These are phyloP conservation scores for Vitis hybrid DNA, from an alignment of 177 flowering plant species.

Conservation along the genomic window DNA sequence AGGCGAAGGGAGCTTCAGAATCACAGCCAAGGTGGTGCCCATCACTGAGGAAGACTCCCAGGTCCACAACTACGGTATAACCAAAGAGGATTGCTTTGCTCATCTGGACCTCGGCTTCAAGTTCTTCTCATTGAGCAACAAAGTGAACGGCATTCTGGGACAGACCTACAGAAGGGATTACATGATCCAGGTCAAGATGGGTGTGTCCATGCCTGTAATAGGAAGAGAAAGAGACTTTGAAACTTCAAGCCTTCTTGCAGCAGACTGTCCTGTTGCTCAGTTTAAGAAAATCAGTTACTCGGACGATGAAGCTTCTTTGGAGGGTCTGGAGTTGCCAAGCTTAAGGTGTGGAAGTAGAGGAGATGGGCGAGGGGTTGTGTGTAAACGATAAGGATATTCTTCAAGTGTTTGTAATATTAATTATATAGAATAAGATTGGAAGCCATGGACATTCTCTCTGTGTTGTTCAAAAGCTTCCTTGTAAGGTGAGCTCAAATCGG, in stretches of 20 bases:
- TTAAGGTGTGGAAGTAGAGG: conserved; percentile 23
- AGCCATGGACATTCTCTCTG: no score
- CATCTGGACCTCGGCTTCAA: conserved; percentile 47
- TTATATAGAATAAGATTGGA: no score
- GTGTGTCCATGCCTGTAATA: conserved; percentile 41
- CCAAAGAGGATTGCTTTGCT: conserved; percentile 42
- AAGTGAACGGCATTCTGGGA: conserved; percentile 44
- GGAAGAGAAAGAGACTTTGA: conserved; percentile 39
- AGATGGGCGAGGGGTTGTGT: conserved; percentile 27
- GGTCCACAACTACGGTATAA: conserved; percentile 38
- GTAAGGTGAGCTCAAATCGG: no score
- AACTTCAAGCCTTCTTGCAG: conserved; percentile 32
- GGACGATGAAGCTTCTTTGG: background rate
- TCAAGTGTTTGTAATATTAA: background rate
- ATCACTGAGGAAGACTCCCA: conserved; percentile 35
- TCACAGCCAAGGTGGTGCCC: conserved; percentile 45
- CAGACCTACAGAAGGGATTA: conserved; percentile 39
- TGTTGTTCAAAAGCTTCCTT: no score
- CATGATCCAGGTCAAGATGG: conserved; percentile 39
- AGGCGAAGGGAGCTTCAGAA: conserved; percentile 36
- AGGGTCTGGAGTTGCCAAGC: conserved; percentile 15
- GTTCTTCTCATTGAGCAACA: conserved; percentile 33
- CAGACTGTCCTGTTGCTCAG: conserved; percentile 43
- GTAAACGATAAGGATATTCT: conserved; percentile 18
- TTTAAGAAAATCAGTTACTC: conserved; percentile 12